A percentile compares a stretch with the other conserved stretches of the same genome.
These are phyloP conservation scores for Macrophomina phaseolina DNA, from an alignment of 2,329 filamentous ascomycete species.

Conservation along the genomic window DNA sequence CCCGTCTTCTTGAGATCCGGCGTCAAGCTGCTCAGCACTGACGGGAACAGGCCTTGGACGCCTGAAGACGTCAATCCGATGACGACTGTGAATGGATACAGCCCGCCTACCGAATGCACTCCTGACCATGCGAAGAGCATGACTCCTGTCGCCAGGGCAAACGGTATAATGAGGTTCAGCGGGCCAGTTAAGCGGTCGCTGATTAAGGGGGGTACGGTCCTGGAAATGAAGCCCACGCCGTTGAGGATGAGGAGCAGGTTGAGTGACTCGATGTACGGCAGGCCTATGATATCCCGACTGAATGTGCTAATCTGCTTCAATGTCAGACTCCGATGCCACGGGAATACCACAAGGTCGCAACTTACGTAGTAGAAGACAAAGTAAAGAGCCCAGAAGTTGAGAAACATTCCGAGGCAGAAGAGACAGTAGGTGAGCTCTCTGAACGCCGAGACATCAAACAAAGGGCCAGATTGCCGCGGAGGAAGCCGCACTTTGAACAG, in stretches of 20 bases:
- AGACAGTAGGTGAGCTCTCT: conserved; percentile 28
- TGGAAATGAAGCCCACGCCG: conserved; percentile 63
- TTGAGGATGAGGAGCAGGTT: conserved; percentile 70
- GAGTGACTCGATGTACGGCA: conserved; percentile 56
- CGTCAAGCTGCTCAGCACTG: conserved; percentile 33
- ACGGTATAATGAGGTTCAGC: conserved; percentile 27
- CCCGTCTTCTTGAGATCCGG: conserved; percentile 42
- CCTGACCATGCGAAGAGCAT: conserved; percentile 39
- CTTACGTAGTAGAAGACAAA: conserved; percentile 30
- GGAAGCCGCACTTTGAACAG: conserved; percentile 51
- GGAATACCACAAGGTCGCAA: not conserved
- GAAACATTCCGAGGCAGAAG: conserved; percentile 28
- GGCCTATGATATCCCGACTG: conserved; percentile 37
- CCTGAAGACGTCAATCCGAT: conserved; percentile 39
- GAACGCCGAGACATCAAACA: conserved; percentile 27
- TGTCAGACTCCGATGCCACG: not conserved
- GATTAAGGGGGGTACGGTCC: conserved; percentile 63
- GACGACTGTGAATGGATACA: conserved; percentile 41
- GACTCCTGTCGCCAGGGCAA: conserved; percentile 18
- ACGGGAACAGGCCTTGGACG: conserved; percentile 32
- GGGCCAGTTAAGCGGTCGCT: conserved; percentile 54
- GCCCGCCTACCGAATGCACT: conserved; percentile 34
- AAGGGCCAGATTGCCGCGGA: conserved; percentile 50
- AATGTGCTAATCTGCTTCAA: conserved; percentile 23
- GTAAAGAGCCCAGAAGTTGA: conserved; percentile 29